phyloP scores from a whole-genome alignment of 2,329 filamentous ascomycete species.

The Fusarium globosum region DNA sequence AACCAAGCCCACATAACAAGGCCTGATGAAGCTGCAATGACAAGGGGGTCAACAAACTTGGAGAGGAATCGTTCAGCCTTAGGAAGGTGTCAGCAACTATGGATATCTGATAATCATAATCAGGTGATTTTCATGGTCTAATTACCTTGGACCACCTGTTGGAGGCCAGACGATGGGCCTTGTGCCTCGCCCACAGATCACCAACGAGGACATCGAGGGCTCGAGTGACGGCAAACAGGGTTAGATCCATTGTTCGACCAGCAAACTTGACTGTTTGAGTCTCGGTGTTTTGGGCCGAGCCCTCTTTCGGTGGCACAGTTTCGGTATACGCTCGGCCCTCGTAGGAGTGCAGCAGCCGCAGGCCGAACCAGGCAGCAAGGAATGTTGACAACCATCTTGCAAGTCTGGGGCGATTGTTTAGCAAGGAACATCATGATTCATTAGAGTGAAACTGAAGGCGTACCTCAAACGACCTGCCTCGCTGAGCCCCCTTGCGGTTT shows the following conservation, averaged over 20 bases:
- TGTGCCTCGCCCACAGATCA: constrained; percentile 69
- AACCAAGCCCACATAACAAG: constrained; percentile 93
- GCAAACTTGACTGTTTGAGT: constrained; percentile 55
- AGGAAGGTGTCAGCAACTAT: constrained; percentile 27
- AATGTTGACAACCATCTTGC: constrained; percentile 69
- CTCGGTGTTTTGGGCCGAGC: constrained; percentile 42
- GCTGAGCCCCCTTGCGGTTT: constrained; percentile 39
- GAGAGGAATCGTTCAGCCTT: constrained; percentile 51
- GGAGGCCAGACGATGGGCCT: constrained; percentile 56
- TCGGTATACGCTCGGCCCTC: constrained; percentile 58
- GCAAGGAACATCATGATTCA: background rate
- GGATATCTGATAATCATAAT: background rate
- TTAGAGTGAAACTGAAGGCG: constrained; percentile 3
- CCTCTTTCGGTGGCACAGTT: constrained; percentile 47
- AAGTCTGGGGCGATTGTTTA: constrained; percentile 54
- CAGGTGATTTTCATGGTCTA: background rate
- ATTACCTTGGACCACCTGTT: constrained; percentile 61
- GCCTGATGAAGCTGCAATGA: constrained; percentile 78
- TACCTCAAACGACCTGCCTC: constrained; percentile 45
- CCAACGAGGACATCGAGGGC: constrained; percentile 78
- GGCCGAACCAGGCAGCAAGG: constrained; percentile 66
- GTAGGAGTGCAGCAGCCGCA: constrained; percentile 68
- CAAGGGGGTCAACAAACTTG: constrained; percentile 67
- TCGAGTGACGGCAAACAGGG: constrained; percentile 79
- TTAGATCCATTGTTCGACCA: constrained; percentile 83